Conservation (phyloP, 108 stramenopile genomes). For the Hondaea fermentalgiana region DNA sequence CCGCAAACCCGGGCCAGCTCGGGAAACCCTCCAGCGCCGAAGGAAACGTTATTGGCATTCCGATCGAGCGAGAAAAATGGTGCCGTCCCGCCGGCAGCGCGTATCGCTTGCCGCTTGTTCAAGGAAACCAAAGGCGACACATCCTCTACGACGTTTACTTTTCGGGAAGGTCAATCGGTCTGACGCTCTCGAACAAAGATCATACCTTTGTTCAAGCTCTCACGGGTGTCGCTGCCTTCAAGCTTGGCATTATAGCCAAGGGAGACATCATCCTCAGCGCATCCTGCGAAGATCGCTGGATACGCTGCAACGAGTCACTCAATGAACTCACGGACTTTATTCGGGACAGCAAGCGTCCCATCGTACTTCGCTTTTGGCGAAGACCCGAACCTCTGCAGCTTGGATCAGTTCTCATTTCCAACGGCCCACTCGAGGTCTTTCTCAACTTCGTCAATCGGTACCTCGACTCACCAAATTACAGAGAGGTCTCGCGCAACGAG, state of each 20-base stretch:
- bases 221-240: neutral
- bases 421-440: conserved; percentile 12
- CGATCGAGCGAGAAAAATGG: neutral
- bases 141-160: neutral
- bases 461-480: neutral
- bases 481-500: neutral
- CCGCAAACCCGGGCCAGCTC: no score
- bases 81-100: neutral
- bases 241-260: conserved; percentile 3
- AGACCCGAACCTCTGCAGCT: conserved; percentile 4
- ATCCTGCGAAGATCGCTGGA: neutral
- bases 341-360: neutral
- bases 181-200: neutral
- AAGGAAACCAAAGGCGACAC: neutral
- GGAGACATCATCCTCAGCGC: conserved; percentile 8
- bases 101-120: neutral
- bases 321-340: conserved; percentile 2
- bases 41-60: neutral
- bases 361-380: neutral
- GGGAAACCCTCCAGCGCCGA: no score
- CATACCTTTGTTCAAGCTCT: conserved; percentile 3
- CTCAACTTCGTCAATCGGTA: neutral
- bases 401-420: neutral
- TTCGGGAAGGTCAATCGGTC: neutral
- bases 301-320: neutral